Evolutionary conservation across 805 yeast genomes (phyloP).

Genomic region (Schwanniomyces polymorphus): DNA sequence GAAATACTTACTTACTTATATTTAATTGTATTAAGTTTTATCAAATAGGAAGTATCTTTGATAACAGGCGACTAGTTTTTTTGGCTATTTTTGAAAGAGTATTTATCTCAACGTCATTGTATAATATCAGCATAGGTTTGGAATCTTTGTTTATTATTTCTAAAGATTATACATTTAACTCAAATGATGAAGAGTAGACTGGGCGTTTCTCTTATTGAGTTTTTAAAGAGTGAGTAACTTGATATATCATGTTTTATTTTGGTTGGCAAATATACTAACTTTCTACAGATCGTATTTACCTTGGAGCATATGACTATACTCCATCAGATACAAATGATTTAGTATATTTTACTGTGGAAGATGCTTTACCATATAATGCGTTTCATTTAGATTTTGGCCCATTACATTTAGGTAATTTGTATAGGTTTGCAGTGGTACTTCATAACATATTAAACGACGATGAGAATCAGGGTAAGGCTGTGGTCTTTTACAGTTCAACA

Average conservation of each 20-base stretch:
- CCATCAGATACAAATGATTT: slow-evolving; percentile 76
- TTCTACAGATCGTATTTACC: slow-evolving; percentile 62
- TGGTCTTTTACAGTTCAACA: slow-evolving; percentile 84
- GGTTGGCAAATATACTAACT: slow-evolving; percentile 22
- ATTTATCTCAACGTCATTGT: too few species aligned
- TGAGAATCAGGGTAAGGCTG: slow-evolving; percentile 80
- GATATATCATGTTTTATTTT: neutral
- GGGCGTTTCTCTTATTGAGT: slow-evolving; percentile 41
- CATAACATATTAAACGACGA: slow-evolving; percentile 90
- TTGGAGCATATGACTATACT: slow-evolving; percentile 81
- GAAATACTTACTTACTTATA: neutral
- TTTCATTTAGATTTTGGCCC: slow-evolving; percentile 98
- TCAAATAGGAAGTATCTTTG: neutral
- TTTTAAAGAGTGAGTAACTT: slow-evolving; percentile 40
- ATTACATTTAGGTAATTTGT: slow-evolving; percentile 85
- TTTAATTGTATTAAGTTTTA: neutral
- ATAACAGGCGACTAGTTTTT: too few species aligned
- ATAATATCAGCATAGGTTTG: neutral
- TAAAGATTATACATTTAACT: neutral
- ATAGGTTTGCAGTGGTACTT: slow-evolving; percentile 90
- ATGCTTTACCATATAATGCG: slow-evolving; percentile 87
- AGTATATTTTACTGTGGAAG: slow-evolving; percentile 90
- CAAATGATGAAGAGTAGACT: slow-evolving; percentile 15
- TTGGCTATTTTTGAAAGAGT: too few species aligned
- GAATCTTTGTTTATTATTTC: neutral